Percentiles rank a stretch among this genome's conserved stretches.
Conservation (phyloP, 2,329 filamentous ascomycete species). For the Sarocladiaceae sp. region DNA sequence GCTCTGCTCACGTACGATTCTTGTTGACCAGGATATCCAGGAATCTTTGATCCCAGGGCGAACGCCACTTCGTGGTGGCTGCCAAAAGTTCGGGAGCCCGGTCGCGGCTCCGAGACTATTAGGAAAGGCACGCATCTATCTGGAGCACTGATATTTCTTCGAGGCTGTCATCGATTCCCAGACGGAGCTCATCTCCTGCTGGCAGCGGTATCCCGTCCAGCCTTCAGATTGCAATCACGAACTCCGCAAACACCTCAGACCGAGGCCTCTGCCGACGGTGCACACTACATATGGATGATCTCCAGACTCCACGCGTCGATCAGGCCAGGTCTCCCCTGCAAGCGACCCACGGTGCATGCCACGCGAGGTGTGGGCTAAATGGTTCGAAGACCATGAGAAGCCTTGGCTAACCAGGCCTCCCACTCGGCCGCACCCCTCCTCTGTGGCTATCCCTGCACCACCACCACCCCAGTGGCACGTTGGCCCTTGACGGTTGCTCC, state of each 20-base stretch:
- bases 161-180: not conserved
- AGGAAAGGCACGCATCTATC: not conserved
- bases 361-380: slow-evolving; percentile 9
- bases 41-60: slow-evolving; percentile 1
- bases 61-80: not conserved
- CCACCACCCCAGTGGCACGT: not conserved
- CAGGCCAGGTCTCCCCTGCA: slow-evolving; percentile 7
- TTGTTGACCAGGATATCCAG: not conserved
- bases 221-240: not conserved
- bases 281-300: slow-evolving; percentile 1
- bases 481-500: not conserved
- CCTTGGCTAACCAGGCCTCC: not conserved
- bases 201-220: not conserved
- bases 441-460: not conserved
- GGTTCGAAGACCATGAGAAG: slow-evolving; percentile 8
- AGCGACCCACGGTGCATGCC: slow-evolving; percentile 6
- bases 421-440: slow-evolving; percentile 1
- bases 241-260: not conserved
- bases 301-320: slow-evolving; percentile 10
- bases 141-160: not conserved
- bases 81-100: not conserved
- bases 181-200: slow-evolving; percentile 1
- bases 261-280: slow-evolving; percentile 3
- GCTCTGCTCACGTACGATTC: too few species aligned
- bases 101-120: not conserved